Evolutionary conservation across 108 stramenopile species (phyloP).

Genomic region (Nitzschia sp.): DNA sequence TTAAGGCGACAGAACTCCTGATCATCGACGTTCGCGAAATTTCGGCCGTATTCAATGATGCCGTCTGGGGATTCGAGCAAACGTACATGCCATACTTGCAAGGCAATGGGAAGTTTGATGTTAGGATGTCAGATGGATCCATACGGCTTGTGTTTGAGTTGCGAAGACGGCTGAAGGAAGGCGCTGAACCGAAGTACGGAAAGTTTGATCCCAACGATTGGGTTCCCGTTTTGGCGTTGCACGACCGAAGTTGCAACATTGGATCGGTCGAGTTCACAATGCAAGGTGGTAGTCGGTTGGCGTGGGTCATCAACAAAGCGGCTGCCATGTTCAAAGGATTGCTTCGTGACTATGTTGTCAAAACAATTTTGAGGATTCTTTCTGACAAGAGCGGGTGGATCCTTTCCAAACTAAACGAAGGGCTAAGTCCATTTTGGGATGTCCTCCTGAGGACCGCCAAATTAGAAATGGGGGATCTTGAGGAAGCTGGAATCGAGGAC

Average conservation of each 20-base stretch:
- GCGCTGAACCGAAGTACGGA: constrained; percentile 24
- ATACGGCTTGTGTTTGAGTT: constrained; percentile 88
- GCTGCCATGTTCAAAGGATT: constrained; percentile 75
- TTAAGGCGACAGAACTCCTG: constrained; percentile 80
- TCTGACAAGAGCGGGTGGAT: constrained; percentile 80
- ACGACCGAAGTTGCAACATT: constrained; percentile 78
- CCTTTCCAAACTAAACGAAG: constrained; percentile 70
- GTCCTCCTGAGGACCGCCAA: constrained; percentile 76
- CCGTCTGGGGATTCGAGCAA: constrained; percentile 87
- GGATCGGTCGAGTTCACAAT: constrained; percentile 71
- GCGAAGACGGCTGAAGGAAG: constrained; percentile 48
- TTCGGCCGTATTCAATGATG: constrained; percentile 81
- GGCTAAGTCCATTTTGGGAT: constrained; percentile 78
- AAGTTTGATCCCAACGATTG: constrained; percentile 36
- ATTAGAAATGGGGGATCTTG: constrained; percentile 58
- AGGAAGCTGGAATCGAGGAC: constrained; percentile 52
- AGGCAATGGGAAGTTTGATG: constrained; percentile 78
- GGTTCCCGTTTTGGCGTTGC: constrained; percentile 88
- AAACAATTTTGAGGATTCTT: constrained; percentile 62
- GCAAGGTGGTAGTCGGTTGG: constrained; percentile 77
- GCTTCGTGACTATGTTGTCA: constrained; percentile 80
- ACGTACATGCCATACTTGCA: constrained; percentile 92
- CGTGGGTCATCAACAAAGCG: constrained; percentile 87
- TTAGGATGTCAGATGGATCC: constrained; percentile 71
- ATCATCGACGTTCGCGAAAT: constrained; percentile 85